Base-by-base conservation (phyloP, 2,329 filamentous ascomycete genomes). In the Escovopsis sp. region DNA sequence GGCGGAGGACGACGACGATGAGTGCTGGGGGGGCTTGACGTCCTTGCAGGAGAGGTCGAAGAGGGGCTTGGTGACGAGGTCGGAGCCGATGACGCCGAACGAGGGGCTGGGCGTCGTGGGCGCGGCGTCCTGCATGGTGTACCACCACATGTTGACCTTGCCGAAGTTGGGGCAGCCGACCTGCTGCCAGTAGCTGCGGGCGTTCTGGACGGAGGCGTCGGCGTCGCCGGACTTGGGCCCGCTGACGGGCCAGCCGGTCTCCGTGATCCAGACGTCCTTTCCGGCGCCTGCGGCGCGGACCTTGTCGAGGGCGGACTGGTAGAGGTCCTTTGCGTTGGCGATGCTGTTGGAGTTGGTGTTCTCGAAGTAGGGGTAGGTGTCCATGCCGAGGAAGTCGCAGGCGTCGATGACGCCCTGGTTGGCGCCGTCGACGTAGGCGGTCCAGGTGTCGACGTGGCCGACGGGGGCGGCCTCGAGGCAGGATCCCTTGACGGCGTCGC, bases 361-460 rank as follows among this genome's bases (percentile, higher is more conserved):
- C 66, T 94, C 77, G 66, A 80, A 94, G 71, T 87, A 94, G 18
- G 73, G 85, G 73, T 91, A 93, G 15, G 80, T 82, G 58, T 94
- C 85, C 59, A 89, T 76, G 50, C 87, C 87, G 46, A 94, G 61
- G 72, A 78, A 94, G 67, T 94, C 86, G 48, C 71, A 65, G 35
- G 73, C 75, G 9, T 78, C 68, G 45, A 85, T 77, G 45, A 93
- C 77, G 36, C 70, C 75, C 39, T 64, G 62, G 72, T 89, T 93
- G 55, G 79, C 75, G 41, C 64, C 61, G 61, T 93, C 86, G 57
- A 77, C 76, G 70, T 77, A 88, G 41, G 75, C 76, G 33, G 80
- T 86, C 85, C 85, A 94, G 41, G 87, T 93, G 58, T 94, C 87
- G 57, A 94, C 86, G 62, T 94, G 87, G 41, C 86, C 86, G 46